A percentile compares a stretch with the other conserved stretches of the same genome.
Conservation (phyloP, 306 rosid species). For the Sesbania bispinosa region DNA sequence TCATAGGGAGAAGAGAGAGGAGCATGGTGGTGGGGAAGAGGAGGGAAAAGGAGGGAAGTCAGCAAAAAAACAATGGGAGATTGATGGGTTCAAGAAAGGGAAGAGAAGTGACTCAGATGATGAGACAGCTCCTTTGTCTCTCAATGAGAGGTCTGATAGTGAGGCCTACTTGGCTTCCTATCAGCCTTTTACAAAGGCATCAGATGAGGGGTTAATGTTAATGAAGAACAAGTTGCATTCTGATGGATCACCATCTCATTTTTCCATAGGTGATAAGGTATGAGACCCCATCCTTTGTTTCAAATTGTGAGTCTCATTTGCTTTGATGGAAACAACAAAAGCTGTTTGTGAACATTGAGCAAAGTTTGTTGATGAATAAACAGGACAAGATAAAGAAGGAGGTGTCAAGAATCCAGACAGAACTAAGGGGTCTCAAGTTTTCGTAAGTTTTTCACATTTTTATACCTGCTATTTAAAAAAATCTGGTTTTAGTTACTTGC, state of each 20-base stretch:
- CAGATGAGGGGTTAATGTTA: slow-evolving; percentile 46
- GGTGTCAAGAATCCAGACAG: slow-evolving; percentile 62
- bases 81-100: slow-evolving; percentile 59
- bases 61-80: slow-evolving; percentile 30
- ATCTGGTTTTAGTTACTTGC: neutral
- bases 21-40: slow-evolving; percentile 12
- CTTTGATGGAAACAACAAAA: neutral
- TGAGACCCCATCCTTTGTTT: neutral
- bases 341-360: neutral
- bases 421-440: slow-evolving; percentile 52
- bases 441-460: slow-evolving; percentile 40
- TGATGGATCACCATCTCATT: slow-evolving; percentile 57
- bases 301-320: neutral
- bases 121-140: slow-evolving; percentile 67
- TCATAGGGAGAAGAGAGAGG: slow-evolving; percentile 32
- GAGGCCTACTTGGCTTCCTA: slow-evolving; percentile 33
- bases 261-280: slow-evolving; percentile 74
- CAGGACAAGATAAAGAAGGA: slow-evolving; percentile 64
- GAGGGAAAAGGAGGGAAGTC: slow-evolving; percentile 4
- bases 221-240: slow-evolving; percentile 57
- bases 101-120: slow-evolving; percentile 59
- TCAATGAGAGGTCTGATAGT: slow-evolving; percentile 52
- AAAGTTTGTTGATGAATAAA: neutral
- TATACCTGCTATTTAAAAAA: neutral
- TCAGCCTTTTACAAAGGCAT: too few relatives aligned